Evolutionary conservation across 1,284 basidiomycete genomes (phyloP), one percentile per base, ranked within the genome.

Genomic region (Earliella scabrosa): DNA sequence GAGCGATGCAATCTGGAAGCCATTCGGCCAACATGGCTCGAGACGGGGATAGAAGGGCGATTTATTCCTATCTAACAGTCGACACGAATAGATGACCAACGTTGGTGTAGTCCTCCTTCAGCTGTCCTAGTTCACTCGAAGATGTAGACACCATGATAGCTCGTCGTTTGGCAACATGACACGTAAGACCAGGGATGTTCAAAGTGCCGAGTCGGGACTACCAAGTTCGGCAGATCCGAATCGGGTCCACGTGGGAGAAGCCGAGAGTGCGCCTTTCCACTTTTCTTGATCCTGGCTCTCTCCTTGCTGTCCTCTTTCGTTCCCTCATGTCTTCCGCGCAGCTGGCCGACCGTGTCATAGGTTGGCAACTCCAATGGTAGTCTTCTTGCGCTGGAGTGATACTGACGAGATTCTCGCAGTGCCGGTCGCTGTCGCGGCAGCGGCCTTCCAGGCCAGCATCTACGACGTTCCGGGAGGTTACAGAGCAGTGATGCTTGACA

Each of bases 1-100:
- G 92, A 50, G 97, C 97, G 6, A 98, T 98, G 90, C 97, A 99
- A 70, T 99, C 98, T 77, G 97, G 97, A 3, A 93, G 90, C 59
- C 84, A 92, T 70, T 95, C 93, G 45, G 95, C 95, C 3, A 86
- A 95, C 66, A 95, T 98, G 90, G 86, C 90, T 54, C 70, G 77
- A 1, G 75, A 73, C 6, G 77, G 74, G 3, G 82, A 87, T 63
- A 76, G 73, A 59, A 80, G 38, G 88, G 88, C 2, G 81, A 85
- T 69, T 65, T 76, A 2, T 60, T 80, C 5, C 38, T 62, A 38
- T 40, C 38, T 23, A 44, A 41, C 31, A 45, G 46, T n/a, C n/a
- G n/a, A n/a, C n/a, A n/a, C n/a, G n/a, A n/a, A n/a, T n/a, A n/a
- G n/a, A n/a, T n/a, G n/a, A n/a, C n/a, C n/a, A n/a, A n/a, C n/a